Percentiles rank a stretch among this genome's conserved stretches.
Evolutionary conservation across 306 rosid species (phyloP).

Genomic region (Gynostemma pentaphyllum): DNA sequence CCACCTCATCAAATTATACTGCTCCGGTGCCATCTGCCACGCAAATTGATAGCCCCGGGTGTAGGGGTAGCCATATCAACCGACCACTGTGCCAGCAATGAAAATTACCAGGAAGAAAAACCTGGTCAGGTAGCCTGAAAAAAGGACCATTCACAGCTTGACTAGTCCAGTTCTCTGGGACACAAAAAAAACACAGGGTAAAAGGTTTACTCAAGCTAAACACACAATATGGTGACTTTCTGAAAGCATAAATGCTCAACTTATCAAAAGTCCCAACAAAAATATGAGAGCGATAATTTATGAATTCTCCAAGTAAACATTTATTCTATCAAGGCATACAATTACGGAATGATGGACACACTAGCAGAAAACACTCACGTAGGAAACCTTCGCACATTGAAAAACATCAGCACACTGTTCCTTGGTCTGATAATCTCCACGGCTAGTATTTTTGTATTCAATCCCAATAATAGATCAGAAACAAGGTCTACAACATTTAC

Average conservation of each 20-base stretch:
- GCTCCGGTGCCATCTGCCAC: too few relatives aligned
- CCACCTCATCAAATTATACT: conserved; percentile 57
- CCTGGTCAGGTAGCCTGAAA: too few relatives aligned
- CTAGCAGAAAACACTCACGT: conserved; percentile 45
- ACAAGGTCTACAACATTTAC: too few relatives aligned
- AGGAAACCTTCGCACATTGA: conserved; percentile 92
- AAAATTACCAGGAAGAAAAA: too few relatives aligned
- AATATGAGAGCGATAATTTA: neutral
- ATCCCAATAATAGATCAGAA: too few relatives aligned
- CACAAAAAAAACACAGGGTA: conserved; percentile 13
- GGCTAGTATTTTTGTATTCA: conserved; percentile 92
- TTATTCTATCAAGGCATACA: neutral
- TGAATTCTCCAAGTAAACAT: conserved; percentile 1
- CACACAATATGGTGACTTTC: neutral
- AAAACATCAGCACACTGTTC: conserved; percentile 98
- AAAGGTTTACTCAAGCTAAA: conserved; percentile 13
- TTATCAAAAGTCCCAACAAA: neutral
- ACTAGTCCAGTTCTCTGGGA: conserved; percentile 81
- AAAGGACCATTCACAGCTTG: conserved; percentile 86
- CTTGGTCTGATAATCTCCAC: conserved; percentile 88
- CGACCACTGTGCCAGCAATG: conserved; percentile 35
- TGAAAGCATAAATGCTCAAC: neutral
- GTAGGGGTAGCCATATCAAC: too few relatives aligned
- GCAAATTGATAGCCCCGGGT: too few relatives aligned
- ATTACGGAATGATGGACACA: neutral